phyloP scores from a whole-genome alignment of 495 filamentous ascomycete genomes.

The Tuber magnatum region DNA sequence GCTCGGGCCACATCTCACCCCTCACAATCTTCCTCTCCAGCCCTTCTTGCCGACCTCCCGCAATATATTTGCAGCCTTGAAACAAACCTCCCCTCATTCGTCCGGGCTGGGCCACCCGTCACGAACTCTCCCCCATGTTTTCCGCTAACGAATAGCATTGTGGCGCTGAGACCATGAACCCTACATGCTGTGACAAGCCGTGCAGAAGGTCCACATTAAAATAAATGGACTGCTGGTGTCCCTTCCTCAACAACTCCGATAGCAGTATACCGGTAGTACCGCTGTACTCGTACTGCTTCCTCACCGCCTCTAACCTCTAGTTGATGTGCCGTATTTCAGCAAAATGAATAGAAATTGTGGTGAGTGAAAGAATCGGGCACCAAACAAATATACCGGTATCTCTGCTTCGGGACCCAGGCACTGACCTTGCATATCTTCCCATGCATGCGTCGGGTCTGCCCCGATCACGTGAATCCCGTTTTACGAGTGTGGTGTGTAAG shows the following conservation, averaged over 20 bases:
- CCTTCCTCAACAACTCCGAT: constrained; percentile 14
- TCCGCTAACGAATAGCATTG: not conserved
- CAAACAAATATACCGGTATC: constrained; percentile 21
- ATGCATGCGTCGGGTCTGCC: constrained; percentile 31
- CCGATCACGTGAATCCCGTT: constrained; percentile 24
- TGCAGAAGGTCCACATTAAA: not conserved
- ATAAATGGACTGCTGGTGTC: not conserved
- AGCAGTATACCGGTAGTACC: not conserved
- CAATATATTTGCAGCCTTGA: not conserved
- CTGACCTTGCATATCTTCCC: constrained; percentile 34
- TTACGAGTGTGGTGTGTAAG: not conserved
- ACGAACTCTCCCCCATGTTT: not conserved
- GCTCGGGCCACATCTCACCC: constrained; percentile 33
- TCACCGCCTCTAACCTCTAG: not conserved
- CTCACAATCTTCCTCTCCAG: constrained; percentile 17
- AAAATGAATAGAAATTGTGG: too few species aligned
- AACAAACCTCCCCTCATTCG: constrained; percentile 1
- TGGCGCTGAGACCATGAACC: constrained; percentile 21
- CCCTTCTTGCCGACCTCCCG: not conserved
- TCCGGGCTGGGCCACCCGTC: not conserved
- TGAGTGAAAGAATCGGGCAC: too few species aligned
- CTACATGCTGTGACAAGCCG: constrained; percentile 6
- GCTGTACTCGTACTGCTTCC: constrained; percentile 5
- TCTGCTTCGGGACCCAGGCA: constrained; percentile 32
- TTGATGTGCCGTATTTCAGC: not conserved